phyloP scores from a whole-genome alignment of 345 rosid species.

The Eucalyptus sideroxylon region DNA sequence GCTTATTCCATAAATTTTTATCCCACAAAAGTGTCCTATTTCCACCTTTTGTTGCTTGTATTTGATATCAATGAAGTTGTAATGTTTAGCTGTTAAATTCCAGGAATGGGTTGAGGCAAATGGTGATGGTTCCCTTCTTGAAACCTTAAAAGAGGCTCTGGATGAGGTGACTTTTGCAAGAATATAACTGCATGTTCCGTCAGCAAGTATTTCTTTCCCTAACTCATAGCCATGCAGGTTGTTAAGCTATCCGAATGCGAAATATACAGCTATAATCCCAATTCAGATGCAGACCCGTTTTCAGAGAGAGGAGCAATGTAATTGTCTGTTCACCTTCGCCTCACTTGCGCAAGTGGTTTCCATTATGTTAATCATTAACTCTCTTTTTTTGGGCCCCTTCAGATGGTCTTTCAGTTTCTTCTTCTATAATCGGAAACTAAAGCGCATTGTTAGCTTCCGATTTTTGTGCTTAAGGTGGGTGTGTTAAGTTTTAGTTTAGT shows the following conservation, averaged over 20 bases:
- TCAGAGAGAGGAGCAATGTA: conserved; percentile 82
- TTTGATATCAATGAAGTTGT: not conserved
- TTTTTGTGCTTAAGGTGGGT: conserved; percentile 76
- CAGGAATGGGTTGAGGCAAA: conserved; percentile 76
- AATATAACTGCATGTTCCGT: not conserved
- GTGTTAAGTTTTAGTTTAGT: not conserved
- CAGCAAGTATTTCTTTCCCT: not conserved
- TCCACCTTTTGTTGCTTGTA: not conserved
- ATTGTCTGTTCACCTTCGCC: not conserved
- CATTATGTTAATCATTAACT: not conserved
- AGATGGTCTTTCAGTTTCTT: conserved; percentile 97
- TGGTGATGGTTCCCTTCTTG: conserved; percentile 63
- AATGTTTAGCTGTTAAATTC: not conserved
- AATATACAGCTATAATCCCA: conserved; percentile 76
- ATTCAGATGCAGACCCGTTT: conserved; percentile 76
- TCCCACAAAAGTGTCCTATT: not conserved
- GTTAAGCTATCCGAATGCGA: conserved; percentile 81
- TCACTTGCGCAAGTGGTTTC: not conserved
- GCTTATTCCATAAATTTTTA: not conserved
- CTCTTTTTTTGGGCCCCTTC: not conserved
- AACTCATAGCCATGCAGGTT: conserved; percentile 38
- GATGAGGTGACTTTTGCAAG: conserved; percentile 60
- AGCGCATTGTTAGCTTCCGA: conserved; percentile 78
- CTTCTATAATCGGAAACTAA: conserved; percentile 84
- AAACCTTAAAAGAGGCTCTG: conserved; percentile 66